Base-by-base conservation (phyloP, 2,329 filamentous ascomycete genomes). In the Fonsecaea multimorphosa region DNA sequence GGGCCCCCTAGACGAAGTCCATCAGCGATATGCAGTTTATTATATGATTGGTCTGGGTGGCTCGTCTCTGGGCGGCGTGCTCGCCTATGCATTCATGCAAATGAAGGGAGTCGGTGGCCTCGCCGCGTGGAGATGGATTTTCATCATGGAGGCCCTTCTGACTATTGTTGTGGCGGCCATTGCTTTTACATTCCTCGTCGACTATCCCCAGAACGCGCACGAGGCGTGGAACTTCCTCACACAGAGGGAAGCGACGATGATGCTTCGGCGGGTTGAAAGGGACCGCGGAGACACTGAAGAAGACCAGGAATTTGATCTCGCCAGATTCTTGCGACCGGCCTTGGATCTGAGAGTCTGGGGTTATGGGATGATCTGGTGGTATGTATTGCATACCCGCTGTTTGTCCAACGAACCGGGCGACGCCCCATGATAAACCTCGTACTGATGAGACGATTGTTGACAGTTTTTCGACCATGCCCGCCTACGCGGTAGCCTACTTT, bases 401-500 rank as follows among this genome's bases (percentile, higher is more conserved):
- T n/a, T n/a, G n/a, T n/a, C n/a, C n/a, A n/a, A n/a, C n/a, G n/a
- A n/a, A n/a, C n/a, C n/a, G n/a, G n/a, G n/a, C n/a, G n/a, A n/a
- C n/a, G n/a, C n/a, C n/a, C n/a, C n/a, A n/a, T n/a, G n/a, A n/a
- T n/a, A n/a, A n/a, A n/a, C n/a, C n/a, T n/a, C n/a, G n/a, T n/a
- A n/a, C n/a, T n/a, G n/a, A n/a, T n/a, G n/a, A n/a, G n/a, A n/a
- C n/a, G n/a, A n/a, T n/a, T n/a, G n/a, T n/a, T n/a, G n/a, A n/a
- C 8, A 31, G 29, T 4, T 58, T 34, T 1, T 2, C 22, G 5
- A 58, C 62, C 3, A 53, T 57, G 29, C 22, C 22, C 8, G 51
- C 53, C 19, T 95, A 68, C 49, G 64, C 63, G 16, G 46, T 71
- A 36, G 58, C 61, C 12, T 71, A 64, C 44, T 68, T 70, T 44